Evolutionary conservation across 805 yeast genomes (phyloP).

Genomic region (Maudiozyma barnettii): DNA sequence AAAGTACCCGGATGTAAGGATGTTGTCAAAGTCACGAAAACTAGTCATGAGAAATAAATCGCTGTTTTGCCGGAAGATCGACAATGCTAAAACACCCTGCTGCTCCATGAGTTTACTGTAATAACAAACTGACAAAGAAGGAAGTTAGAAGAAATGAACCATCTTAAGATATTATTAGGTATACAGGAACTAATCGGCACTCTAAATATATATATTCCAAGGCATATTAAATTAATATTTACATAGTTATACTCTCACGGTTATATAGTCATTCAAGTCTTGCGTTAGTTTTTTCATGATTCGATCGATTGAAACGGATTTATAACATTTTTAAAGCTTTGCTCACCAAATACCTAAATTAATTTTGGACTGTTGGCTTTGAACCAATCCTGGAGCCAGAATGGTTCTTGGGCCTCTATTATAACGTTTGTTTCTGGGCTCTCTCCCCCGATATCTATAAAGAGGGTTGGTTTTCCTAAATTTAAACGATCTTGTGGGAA

Average conservation of each 20-base stretch:
- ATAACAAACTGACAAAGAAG: too few species aligned
- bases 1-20: background rate
- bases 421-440: background rate
- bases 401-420: constrained; percentile 19
- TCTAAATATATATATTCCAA: too few species aligned
- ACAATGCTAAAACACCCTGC: too few species aligned
- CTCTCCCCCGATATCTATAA: constrained; percentile 2
- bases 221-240: background rate
- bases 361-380: constrained; percentile 1
- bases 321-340: background rate
- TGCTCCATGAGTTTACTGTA: too few species aligned
- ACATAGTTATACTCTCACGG: background rate
- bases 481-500: constrained; percentile 14
- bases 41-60: background rate
- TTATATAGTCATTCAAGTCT: background rate
- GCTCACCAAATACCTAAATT: background rate
- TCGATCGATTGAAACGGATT: too few species aligned
- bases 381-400: constrained; percentile 17
- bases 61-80: too few species aligned
- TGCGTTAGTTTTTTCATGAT: background rate
- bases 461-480: constrained; percentile 3
- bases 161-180: too few species aligned
- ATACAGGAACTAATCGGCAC: too few species aligned
- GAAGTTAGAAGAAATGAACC: too few species aligned
- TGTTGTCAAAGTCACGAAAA: background rate